Evolutionary conservation across 441 rosid genomes (phyloP).

Genomic region (Euphorbia schlechtendalii): DNA sequence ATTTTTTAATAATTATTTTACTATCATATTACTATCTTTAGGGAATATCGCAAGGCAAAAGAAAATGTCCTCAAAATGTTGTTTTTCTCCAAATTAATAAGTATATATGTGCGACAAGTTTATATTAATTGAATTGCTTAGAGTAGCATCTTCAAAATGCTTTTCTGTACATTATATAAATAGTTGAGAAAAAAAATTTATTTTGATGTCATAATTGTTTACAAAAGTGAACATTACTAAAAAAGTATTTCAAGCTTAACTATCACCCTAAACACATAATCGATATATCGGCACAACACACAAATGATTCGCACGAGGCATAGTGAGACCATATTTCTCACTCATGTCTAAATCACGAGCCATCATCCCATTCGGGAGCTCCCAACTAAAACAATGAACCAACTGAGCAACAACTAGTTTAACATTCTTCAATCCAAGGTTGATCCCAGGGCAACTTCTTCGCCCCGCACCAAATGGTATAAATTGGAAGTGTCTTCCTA

Average conservation of each 20-base stretch:
- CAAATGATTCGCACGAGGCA: conserved; percentile 38
- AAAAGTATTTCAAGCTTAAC: background rate
- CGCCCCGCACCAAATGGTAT: conserved; percentile 56
- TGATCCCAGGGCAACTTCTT: conserved; percentile 57
- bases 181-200: no score
- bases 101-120: no score
- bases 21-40: no score
- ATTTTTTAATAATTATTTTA: no score
- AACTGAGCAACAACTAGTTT: conserved; percentile 42
- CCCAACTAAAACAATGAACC: conserved; percentile 61
- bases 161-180: no score
- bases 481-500: conserved; percentile 40
- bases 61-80: no score
- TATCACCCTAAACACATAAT: conserved; percentile 19
- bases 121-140: no score
- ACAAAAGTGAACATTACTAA: no score
- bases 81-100: no score
- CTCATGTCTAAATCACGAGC: conserved; percentile 40
- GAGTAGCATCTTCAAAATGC: no score
- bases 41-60: no score
- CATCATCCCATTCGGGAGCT: conserved; percentile 28
- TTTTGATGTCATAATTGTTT: no score
- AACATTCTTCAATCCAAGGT: conserved; percentile 34
- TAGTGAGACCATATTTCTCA: conserved; percentile 40
- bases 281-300: conserved; percentile 38